phyloP scores from a whole-genome alignment of 805 yeast genomes.

The Saccharomycopsis sp. region DNA sequence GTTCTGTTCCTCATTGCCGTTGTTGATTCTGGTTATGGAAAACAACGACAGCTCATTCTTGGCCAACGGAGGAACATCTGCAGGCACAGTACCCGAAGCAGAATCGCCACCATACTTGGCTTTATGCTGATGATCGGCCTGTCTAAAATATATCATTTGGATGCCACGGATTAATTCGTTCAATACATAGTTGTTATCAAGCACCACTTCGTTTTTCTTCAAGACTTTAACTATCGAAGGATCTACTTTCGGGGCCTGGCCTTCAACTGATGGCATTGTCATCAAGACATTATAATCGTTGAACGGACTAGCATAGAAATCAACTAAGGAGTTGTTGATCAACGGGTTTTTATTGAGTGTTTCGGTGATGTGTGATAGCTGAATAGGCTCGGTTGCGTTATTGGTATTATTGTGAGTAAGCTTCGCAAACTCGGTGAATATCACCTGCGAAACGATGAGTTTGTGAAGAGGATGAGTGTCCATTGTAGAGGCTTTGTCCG shows the following conservation, averaged over 20 bases:
- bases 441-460: slow-evolving; percentile 18
- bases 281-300: background rate
- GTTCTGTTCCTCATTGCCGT: slow-evolving; percentile 5
- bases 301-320: slow-evolving; percentile 4
- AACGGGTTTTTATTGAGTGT: slow-evolving; percentile 5
- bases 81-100: background rate
- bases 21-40: slow-evolving; percentile 2
- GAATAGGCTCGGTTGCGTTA: slow-evolving; percentile 4
- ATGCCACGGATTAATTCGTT: slow-evolving; percentile 14
- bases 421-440: slow-evolving; percentile 10
- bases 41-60: slow-evolving; percentile 6
- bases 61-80: background rate
- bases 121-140: slow-evolving; percentile 11
- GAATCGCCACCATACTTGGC: background rate
- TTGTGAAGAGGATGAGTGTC: slow-evolving; percentile 12
- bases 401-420: background rate
- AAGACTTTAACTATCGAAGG: background rate
- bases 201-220: slow-evolving; percentile 4
- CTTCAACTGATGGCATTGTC: background rate
- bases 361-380: slow-evolving; percentile 11
- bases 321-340: slow-evolving; percentile 6
- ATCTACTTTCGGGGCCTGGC: background rate
- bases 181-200: slow-evolving; percentile 18
- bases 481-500: background rate
- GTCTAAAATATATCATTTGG: slow-evolving; percentile 16